Evolutionary conservation across 441 rosid genomes (phyloP).

Genomic region (Bocquillonia castaneifolia): DNA sequence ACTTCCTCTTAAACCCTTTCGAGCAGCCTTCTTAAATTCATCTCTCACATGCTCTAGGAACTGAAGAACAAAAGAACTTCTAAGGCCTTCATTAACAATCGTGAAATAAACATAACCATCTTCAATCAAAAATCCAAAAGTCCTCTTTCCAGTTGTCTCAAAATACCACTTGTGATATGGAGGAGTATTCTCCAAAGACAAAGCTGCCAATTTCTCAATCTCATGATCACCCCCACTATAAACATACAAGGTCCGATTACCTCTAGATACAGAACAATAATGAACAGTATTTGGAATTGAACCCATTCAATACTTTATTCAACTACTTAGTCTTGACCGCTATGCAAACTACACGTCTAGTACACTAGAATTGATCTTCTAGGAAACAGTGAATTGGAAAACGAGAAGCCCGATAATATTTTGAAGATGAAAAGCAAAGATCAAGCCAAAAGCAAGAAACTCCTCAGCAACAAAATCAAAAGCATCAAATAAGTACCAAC

Average conservation of each 20-base stretch:
- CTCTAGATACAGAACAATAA: constrained; percentile 61
- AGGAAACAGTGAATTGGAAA: constrained; percentile 23
- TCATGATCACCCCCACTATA: constrained; percentile 50
- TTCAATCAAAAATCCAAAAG: constrained; percentile 63
- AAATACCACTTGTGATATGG: constrained; percentile 76
- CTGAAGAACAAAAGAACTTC: constrained; percentile 41
- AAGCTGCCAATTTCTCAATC: constrained; percentile 45
- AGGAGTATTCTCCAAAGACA: constrained; percentile 59
- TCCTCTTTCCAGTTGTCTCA: constrained; percentile 54
- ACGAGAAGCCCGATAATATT: constrained; percentile 23
- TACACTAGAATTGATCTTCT: constrained; percentile 14
- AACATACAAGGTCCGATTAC: constrained; percentile 42
- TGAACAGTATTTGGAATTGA: constrained; percentile 51
- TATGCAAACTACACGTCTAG: neutral
- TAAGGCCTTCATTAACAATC: constrained; percentile 54
- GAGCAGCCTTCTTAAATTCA: constrained; percentile 54
- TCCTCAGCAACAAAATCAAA: constrained; percentile 34
- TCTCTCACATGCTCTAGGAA: constrained; percentile 56
- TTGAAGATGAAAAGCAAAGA: constrained; percentile 32
- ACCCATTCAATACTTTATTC: constrained; percentile 39
- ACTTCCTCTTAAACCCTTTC: constrained; percentile 54
- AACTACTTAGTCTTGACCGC: neutral
- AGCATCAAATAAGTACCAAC: constrained; percentile 31
- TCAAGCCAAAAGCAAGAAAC: constrained; percentile 32
- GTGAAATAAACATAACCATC: constrained; percentile 62